These are phyloP conservation scores for Kuraishia piskuri DNA, from an alignment of 805 yeast genomes.

Conservation along the genomic window DNA sequence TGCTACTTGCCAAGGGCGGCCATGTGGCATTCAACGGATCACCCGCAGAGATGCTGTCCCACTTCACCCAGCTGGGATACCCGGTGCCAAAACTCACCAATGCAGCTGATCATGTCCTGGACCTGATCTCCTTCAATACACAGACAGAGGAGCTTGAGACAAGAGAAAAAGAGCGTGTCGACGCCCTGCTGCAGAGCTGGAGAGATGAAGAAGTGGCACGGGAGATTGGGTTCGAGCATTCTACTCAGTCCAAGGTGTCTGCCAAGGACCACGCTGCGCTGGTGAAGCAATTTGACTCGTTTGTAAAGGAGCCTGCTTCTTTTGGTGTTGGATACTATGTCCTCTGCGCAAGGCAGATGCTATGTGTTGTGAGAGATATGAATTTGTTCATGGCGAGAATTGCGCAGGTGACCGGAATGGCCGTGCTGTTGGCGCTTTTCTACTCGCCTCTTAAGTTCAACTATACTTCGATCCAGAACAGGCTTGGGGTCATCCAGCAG, in stretches of 20 bases:
- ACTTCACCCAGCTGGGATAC: constrained; percentile 42
- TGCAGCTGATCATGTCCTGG: constrained; percentile 69
- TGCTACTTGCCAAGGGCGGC: constrained; percentile 69
- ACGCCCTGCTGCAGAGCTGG: constrained; percentile 31
- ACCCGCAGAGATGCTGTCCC: constrained; percentile 29
- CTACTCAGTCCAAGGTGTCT: constrained; percentile 3
- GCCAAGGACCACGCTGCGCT: background rate
- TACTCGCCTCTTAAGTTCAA: constrained; percentile 50
- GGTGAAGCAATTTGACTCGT: constrained; percentile 15
- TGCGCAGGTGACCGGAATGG: constrained; percentile 56
- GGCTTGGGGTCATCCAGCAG: constrained; percentile 73
- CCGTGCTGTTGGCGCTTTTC: constrained; percentile 56
- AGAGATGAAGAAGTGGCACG: constrained; percentile 2
- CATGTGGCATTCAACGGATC: constrained; percentile 59
- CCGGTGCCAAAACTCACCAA: constrained; percentile 54
- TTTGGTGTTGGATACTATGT: constrained; percentile 26
- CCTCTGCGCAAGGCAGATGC: constrained; percentile 26
- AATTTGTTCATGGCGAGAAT: constrained; percentile 59
- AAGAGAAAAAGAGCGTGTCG: constrained; percentile 31
- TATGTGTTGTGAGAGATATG: constrained; percentile 37
- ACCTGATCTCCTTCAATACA: constrained; percentile 52
- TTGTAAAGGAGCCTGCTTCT: constrained; percentile 20
- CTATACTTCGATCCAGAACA: constrained; percentile 46
- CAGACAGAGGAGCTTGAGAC: constrained; percentile 33
- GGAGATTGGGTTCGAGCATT: constrained; percentile 1